Evolutionary conservation across 2,329 filamentous ascomycete genomes (phyloP), one percentile per base, ranked within the genome.

Genomic region (Pestalotiopsis sp.): DNA sequence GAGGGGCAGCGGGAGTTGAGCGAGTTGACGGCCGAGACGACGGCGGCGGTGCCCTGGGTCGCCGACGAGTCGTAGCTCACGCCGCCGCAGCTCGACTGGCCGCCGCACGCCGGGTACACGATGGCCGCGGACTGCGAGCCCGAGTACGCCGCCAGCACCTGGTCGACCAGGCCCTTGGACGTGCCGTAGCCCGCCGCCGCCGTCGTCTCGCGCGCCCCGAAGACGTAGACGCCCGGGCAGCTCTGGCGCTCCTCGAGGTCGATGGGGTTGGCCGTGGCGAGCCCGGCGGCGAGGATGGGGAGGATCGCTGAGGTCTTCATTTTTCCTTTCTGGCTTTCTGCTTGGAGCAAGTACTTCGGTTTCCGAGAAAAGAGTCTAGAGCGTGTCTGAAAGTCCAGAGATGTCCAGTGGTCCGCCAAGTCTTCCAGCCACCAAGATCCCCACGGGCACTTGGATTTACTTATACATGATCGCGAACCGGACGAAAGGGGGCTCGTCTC

Each of bases 41-140:
- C 88, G 20, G 88, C 87, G 6, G 79, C 71, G 40, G 86, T 87
- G 52, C 89, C 89, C 69, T 86, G 83, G 0, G 80, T 72, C 1
- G 85, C 87, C 2, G 88, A 90, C 72, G 82, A 82, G 11, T 83
- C 86, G 73, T 91, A 91, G 75, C 82, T 83, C 25, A 84, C 77
- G 27, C 85, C 82, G 62, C 88, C 88, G 72, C 88, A 90, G 1
- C 80, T 80, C 4, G 83, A 75, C 73, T 89, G 85, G 56, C 88
- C 88, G 66, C 88, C 88, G 68, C 86, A 89, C 1, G 89, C 89
- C 60, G 89, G 85, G 73, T 87, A 87, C 68, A 38, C 71, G 72
- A 87, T 87, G 3, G 84, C 81, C 69, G 84, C 82, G 9, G 83
- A 76, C 5, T 70, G 83, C 83, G 17, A 83, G 77, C 84, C 84